Evolutionary conservation across 495 filamentous ascomycete species (phyloP).

Genomic region (Haplographium delicatum): DNA sequence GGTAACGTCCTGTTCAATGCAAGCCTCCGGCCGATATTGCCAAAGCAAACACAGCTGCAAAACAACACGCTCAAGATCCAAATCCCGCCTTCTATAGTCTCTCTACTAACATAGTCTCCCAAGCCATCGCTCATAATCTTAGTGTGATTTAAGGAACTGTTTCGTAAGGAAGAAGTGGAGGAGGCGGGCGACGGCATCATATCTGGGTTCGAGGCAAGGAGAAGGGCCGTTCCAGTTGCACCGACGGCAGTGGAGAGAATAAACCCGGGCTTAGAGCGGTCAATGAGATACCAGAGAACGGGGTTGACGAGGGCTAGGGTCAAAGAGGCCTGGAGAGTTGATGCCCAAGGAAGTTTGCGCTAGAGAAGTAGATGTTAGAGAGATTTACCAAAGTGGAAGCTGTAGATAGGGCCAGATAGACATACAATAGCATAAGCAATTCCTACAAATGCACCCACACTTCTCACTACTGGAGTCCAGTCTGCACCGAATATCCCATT

Average conservation of each 20-base stretch:
- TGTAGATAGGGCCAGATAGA: too few relatives aligned
- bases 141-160: not conserved
- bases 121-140: slow-evolving; percentile 23
- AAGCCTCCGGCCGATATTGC: slow-evolving; percentile 84
- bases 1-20: too few relatives aligned
- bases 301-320: slow-evolving; percentile 91
- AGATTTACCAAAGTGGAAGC: not conserved
- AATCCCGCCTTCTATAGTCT: slow-evolving; percentile 70
- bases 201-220: slow-evolving; percentile 67
- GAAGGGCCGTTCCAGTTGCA: slow-evolving; percentile 62
- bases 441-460: slow-evolving; percentile 89
- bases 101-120: slow-evolving; percentile 57
- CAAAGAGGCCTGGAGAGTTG: slow-evolving; percentile 84
- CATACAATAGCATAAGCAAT: slow-evolving; percentile 94
- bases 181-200: slow-evolving; percentile 61
- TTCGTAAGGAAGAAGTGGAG: slow-evolving; percentile 20
- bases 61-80: slow-evolving; percentile 93
- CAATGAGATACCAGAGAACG: slow-evolving; percentile 91
- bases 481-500: slow-evolving; percentile 40
- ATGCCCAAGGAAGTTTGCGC: slow-evolving; percentile 87
- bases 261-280: slow-evolving; percentile 81
- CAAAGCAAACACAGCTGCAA: slow-evolving; percentile 92
- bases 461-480: slow-evolving; percentile 78
- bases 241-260: slow-evolving; percentile 26
- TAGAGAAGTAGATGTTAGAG: slow-evolving; percentile 31